Evolutionary conservation across 768 basidiomycete genomes (phyloP), one percentile per base, ranked within the genome.

Genomic region (Rhodocollybia butyracea): DNA sequence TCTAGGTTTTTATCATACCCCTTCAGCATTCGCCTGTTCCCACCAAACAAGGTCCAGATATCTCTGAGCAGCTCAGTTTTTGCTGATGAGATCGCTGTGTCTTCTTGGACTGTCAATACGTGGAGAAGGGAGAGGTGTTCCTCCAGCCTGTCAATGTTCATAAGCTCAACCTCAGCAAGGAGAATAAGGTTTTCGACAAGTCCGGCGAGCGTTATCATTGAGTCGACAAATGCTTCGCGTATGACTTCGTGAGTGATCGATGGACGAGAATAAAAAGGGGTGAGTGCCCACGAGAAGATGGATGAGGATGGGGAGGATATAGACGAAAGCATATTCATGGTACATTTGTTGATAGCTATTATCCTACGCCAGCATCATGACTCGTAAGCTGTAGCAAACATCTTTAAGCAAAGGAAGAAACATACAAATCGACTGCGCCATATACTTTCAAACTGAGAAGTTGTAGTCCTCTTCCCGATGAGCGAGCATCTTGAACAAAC

Each of bases 391-490:
- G 6, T 8, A 31, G 29, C 19, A 13, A 47, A 31, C 11, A 11
- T 13, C 22, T 38, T 24, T 5, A 8, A 13, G 21, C 0, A 11
- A 50, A 36, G 5, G 22, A 29, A 26, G 8, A 43, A 39, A n/a
- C 79, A 38, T 46, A 82, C 79, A 66, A 71, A 51, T 82, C 81
- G 5, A 81, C 75, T 2, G 79, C 74, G 29, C 79, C 77, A 26
- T 72, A 66, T 12, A 82, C 73, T 55, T 62, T 73, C 5, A 81
- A 64, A 30, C 72, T 68, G 13, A 81, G 68, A 54, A 61, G 72
- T 58, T 76, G 74, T 48, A 81, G 58, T 13, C 76, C 73, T 32
- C 71, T 64, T 1, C 72, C 71, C 2, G 74, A 69, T 52, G 63
- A 70, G 64, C 74, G 75, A 3, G 81, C 78, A 50, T 74, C 75